Base-by-base conservation (phyloP, 2,329 filamentous ascomycete genomes). In the Penicillium sp. region DNA sequence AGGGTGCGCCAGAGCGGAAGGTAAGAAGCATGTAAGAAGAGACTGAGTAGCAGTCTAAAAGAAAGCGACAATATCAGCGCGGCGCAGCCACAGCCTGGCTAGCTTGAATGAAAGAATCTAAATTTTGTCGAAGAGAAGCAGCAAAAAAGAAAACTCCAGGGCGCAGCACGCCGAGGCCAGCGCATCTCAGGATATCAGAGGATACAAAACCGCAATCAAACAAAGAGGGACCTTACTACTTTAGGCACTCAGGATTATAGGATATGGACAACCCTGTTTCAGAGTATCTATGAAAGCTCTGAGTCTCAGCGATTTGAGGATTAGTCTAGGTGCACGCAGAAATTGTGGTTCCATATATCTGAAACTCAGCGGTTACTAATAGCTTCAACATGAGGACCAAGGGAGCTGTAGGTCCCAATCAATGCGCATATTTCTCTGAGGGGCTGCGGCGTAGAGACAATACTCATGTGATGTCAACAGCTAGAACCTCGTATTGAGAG, bases 211-310 rank as follows among this genome's bases (percentile, higher is more conserved):
- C 35, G 30, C 48, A 49, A 50, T 29, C 11, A 50, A 31, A 50
- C 26, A 26, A 50, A 23, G 56, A 50, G 35, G 35, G 29, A 41
- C 29, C 13, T 44, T 44, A 21, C 21, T 21, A 21, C 21, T 21
- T 21, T 21, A 8, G 51, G 51, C 13, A 26, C 35, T 26, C 5
- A 51, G 48, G 48, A 30, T n/a, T 38, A 21, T 31, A 21, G 57
- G 50, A 61, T 51, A 60, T 64, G 46, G 60, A 63, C 58, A 59
- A 60, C 62, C 57, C 60, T 60, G 64, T 66, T 66, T 66, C 64
- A 61, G 53, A 47, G 44, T 48, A 56, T 56, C 21, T 21, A 21
- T 21, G 54, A 41, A 48, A 48, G 54, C 44, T 48, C 52, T 26
- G 41, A 46, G 35, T 48, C 35, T 30, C 51, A 51, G n/a, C 31